These are phyloP conservation scores for Wallacemonas sp. DNA, from an alignment of 208 protist genomes.

Conservation along the genomic window DNA sequence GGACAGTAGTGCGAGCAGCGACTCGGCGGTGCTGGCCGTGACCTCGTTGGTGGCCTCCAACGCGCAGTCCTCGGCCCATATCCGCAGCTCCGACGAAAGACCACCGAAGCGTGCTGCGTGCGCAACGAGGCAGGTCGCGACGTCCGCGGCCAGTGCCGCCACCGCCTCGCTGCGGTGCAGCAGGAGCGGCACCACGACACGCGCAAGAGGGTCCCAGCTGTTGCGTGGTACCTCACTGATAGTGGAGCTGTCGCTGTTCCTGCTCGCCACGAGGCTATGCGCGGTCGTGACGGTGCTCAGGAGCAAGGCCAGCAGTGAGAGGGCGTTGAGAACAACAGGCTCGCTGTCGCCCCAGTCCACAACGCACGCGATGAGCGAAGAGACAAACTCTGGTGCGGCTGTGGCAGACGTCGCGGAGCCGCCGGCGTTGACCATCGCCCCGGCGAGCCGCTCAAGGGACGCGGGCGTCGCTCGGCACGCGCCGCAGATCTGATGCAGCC, in stretches of 20 bases:
- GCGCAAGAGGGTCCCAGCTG: constrained; percentile 12
- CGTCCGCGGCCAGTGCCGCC: constrained; percentile 31
- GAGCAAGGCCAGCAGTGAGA: constrained; percentile 15
- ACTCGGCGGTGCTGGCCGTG: constrained; percentile 16
- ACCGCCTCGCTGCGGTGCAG: constrained; percentile 33
- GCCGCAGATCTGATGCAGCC: constrained; percentile 32
- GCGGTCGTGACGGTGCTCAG: constrained; percentile 3
- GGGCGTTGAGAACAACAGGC: constrained; percentile 35
- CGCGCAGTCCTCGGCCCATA: constrained; percentile 40
- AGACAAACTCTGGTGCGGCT: constrained; percentile 4
- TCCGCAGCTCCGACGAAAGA: constrained; percentile 12
- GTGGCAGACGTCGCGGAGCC: neutral
- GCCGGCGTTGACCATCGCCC: neutral
- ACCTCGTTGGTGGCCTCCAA: constrained; percentile 31
- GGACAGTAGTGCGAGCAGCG: constrained; percentile 28
- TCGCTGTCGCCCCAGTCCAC: constrained; percentile 30
- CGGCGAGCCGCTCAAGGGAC: constrained; percentile 31
- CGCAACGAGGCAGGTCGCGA: constrained; percentile 19
- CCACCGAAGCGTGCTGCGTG: neutral
- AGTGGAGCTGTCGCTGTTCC: too few relatives aligned
- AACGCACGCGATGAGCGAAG: constrained; percentile 18
- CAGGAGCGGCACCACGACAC: constrained; percentile 33
- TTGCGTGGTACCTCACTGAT: too few relatives aligned
- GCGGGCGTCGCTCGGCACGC: constrained; percentile 16
- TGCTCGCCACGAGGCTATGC: neutral